These are phyloP conservation scores for Cordyceps cicadae DNA, from an alignment of 2,329 filamentous ascomycete species.

Conservation along the genomic window DNA sequence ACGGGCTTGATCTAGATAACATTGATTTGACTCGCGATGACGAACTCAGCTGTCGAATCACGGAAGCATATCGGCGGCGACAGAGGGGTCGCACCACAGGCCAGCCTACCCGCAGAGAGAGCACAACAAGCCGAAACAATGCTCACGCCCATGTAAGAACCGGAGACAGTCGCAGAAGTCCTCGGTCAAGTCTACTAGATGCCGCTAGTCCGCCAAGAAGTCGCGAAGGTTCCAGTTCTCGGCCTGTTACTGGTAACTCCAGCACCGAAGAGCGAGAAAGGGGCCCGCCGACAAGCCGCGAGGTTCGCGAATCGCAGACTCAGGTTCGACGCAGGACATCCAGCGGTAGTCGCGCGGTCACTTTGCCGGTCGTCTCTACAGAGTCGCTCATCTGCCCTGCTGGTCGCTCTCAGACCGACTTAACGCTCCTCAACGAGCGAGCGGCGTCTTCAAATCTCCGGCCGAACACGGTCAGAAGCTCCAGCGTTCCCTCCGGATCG, in stretches of 20 bases:
- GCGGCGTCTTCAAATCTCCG: conserved; percentile 30
- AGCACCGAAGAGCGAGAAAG: conserved; percentile 41
- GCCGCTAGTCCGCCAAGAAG: conserved; percentile 20
- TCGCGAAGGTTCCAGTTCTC: conserved; percentile 35
- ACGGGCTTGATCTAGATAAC: conserved; percentile 82
- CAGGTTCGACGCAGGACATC: conserved; percentile 40
- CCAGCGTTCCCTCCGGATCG: conserved; percentile 24
- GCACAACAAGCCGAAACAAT: conserved; percentile 15
- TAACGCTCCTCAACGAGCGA: conserved; percentile 37
- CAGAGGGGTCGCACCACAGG: conserved; percentile 54
- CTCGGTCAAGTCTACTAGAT: conserved; percentile 22
- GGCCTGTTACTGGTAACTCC: conserved; percentile 36
- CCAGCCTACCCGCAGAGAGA: conserved; percentile 25
- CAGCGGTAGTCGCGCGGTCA: conserved; percentile 48
- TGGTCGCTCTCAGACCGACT: conserved; percentile 57
- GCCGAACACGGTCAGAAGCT: conserved; percentile 35
- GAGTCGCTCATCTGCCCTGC: conserved; percentile 40
- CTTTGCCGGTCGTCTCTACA: conserved; percentile 36
- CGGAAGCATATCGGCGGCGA: conserved; percentile 73
- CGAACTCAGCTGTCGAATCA: conserved; percentile 82
- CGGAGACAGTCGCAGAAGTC: conserved; percentile 14
- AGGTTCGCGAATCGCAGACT: conserved; percentile 22
- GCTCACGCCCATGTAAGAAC: background rate
- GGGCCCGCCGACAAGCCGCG: conserved; percentile 34
- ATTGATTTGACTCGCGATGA: conserved; percentile 79